Conservation (phyloP, 228 moss, liverwort and hornwort genomes). For the Sphagnum magellanicum region DNA sequence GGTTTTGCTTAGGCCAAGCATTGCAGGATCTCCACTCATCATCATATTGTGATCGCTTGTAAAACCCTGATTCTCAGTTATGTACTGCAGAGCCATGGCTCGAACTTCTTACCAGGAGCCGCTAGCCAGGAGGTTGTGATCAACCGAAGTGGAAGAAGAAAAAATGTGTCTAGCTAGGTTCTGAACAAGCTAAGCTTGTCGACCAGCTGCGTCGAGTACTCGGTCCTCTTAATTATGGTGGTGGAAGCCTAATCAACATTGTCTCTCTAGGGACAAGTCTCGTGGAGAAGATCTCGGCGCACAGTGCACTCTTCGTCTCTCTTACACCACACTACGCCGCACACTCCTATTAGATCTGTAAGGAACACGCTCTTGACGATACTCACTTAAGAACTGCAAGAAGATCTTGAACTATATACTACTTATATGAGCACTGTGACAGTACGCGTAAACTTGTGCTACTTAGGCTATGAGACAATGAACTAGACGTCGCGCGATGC, state of each 20-base stretch:
- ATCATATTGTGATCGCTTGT: constrained; percentile 3
- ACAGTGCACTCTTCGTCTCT: too few relatives aligned
- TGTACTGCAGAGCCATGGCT: constrained; percentile 29
- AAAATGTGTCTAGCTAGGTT: background rate
- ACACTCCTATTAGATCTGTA: too few relatives aligned
- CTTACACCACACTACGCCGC: too few relatives aligned
- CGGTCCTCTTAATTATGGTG: constrained; percentile 22
- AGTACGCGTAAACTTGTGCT: too few relatives aligned
- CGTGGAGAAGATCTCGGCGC: too few relatives aligned
- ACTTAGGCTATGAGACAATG: too few relatives aligned
- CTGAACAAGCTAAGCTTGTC: constrained; percentile 1
- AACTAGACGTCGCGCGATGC: too few relatives aligned
- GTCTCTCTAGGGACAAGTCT: constrained; percentile 7
- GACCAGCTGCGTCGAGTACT: background rate
- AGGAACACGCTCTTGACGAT: too few relatives aligned
- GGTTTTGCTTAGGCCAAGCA: constrained; percentile 22
- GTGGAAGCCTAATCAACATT: constrained; percentile 60
- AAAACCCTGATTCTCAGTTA: constrained; percentile 14
- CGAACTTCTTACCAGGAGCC: background rate
- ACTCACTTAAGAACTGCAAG: too few relatives aligned
- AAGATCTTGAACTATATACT: too few relatives aligned
- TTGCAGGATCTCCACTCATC: constrained; percentile 3
- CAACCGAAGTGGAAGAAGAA: background rate
- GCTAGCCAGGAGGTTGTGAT: background rate
- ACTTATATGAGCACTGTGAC: too few relatives aligned